phyloP scores from a whole-genome alignment of 257 asterid species.

The Solanum lycopersicoides region DNA sequence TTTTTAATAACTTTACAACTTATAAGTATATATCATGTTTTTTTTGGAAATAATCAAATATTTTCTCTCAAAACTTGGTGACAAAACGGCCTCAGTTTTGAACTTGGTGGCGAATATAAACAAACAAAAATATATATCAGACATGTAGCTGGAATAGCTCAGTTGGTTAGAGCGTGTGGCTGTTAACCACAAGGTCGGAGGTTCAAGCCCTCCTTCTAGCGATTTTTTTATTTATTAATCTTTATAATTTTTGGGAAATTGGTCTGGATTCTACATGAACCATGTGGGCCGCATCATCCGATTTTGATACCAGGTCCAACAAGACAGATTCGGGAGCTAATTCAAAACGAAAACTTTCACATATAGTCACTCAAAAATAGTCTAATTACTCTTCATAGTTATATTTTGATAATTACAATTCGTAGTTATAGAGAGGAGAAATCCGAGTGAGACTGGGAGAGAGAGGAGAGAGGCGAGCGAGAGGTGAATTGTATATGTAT shows the following conservation, averaged over 20 bases:
- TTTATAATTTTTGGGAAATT: background rate
- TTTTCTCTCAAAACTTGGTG: background rate
- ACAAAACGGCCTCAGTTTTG: no score
- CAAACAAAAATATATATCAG: accelerated
- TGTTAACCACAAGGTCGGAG: constrained; percentile 99
- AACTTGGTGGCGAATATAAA: no score
- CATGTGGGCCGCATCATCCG: background rate
- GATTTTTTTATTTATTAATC: background rate
- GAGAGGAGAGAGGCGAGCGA: no score
- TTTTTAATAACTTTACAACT: background rate
- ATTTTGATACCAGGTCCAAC: background rate
- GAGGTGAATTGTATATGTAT: no score
- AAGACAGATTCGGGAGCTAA: background rate
- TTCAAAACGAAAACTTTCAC: no score
- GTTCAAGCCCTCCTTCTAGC: constrained; percentile 74
- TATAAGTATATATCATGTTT: no score
- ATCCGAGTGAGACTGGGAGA: no score
- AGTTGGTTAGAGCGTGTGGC: constrained; percentile 99
- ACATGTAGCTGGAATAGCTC: constrained; percentile 89
- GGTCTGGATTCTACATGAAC: background rate
- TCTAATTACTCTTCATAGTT: no score
- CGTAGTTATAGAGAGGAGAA: no score
- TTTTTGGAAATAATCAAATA: background rate
- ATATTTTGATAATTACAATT: no score
- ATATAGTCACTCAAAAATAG: no score